Evolutionary conservation across 305 asterid species (phyloP).

Genomic region (Coffea humblotiana): DNA sequence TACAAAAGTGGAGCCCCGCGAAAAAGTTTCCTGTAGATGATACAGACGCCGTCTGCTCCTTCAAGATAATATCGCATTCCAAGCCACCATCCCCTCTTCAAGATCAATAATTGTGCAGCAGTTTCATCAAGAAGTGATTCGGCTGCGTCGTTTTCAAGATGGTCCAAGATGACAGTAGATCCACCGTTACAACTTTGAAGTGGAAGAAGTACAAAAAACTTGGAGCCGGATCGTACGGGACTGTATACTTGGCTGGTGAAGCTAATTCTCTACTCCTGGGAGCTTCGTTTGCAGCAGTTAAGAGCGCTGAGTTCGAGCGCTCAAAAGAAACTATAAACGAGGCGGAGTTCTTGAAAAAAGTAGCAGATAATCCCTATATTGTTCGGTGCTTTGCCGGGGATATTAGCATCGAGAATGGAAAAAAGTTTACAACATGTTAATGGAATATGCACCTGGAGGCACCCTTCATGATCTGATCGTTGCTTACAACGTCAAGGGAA

Average conservation of each 20-base stretch:
- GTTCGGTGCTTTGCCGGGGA: not conserved
- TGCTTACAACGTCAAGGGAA: not conserved
- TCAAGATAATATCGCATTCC: too few species aligned
- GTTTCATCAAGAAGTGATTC: too few species aligned
- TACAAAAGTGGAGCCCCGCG: too few species aligned
- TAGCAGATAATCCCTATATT: not conserved
- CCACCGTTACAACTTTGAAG: not conserved
- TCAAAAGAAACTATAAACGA: not conserved
- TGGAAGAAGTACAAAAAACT: not conserved
- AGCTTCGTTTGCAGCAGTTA: not conserved
- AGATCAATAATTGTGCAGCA: too few species aligned
- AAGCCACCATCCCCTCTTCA: too few species aligned
- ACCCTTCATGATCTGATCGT: not conserved
- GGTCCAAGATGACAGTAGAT: too few species aligned
- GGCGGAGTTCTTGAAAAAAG: not conserved
- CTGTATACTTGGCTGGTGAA: not conserved
- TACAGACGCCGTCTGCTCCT: too few species aligned
- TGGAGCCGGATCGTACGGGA: not conserved
- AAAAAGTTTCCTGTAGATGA: too few species aligned
- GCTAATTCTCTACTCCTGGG: too few species aligned
- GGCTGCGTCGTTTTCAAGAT: too few species aligned
- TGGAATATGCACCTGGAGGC: constrained; percentile 3
- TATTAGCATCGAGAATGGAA: not conserved
- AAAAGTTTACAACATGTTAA: not conserved
- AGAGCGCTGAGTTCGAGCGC: not conserved